Conservation (phyloP, 2,329 filamentous ascomycete species). For the Paecilomyces formosus region DNA sequence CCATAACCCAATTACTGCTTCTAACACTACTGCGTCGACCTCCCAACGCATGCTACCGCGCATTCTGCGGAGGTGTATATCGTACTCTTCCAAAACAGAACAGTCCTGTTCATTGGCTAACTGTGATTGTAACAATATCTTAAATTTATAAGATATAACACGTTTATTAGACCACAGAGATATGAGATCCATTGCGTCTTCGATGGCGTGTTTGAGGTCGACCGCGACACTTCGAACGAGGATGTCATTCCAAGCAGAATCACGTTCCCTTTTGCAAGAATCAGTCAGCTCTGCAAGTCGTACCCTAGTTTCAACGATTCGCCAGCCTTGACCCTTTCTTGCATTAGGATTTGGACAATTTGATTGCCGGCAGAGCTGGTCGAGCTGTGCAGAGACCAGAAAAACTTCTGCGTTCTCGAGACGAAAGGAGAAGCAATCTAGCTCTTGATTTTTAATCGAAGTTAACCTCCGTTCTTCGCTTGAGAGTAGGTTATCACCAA, state of each 20-base stretch:
- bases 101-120: neutral
- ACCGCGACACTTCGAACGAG: slow-evolving; percentile 17
- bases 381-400: slow-evolving; percentile 3
- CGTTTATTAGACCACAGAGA: slow-evolving; percentile 14
- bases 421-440: slow-evolving; percentile 24
- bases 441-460: slow-evolving; percentile 20
- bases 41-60: slow-evolving; percentile 19
- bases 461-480: slow-evolving; percentile 12
- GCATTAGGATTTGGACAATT: neutral
- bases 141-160: slow-evolving; percentile 9
- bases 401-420: slow-evolving; percentile 18
- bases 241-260: slow-evolving; percentile 17
- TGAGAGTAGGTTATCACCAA: slow-evolving; percentile 19
- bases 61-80: slow-evolving; percentile 9
- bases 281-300: slow-evolving; percentile 17
- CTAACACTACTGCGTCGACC: slow-evolving; percentile 16
- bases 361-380: neutral
- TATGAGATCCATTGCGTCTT: slow-evolving; percentile 20
- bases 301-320: slow-evolving; percentile 14
- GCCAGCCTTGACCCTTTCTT: neutral
- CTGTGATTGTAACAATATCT: slow-evolving; percentile 12
- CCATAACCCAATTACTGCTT: slow-evolving; percentile 26
- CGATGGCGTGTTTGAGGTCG: slow-evolving; percentile 15
- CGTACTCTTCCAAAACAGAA: slow-evolving; percentile 7
- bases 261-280: neutral